A percentile compares a stretch with the other conserved stretches of the same genome.
phyloP scores from a whole-genome alignment of 371 early-diverging fungal species.

The Mortierella sp. region DNA sequence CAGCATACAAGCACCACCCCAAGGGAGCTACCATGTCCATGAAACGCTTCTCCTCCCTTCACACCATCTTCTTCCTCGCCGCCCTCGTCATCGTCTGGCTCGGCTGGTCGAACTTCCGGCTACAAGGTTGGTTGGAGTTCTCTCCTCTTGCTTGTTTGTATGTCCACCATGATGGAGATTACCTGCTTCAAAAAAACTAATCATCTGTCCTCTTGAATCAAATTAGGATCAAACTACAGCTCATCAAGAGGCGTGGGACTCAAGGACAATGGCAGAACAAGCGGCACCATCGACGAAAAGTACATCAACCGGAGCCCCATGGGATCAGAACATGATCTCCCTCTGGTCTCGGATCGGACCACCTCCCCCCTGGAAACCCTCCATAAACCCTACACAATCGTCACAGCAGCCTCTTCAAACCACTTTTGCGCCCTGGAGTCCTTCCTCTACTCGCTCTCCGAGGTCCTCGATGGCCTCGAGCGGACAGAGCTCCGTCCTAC shows the following conservation, averaged over 20 bases:
- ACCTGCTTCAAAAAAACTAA: not conserved
- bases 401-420: conserved; percentile 73
- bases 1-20: not conserved
- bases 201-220: not conserved
- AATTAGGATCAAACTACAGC: not conserved
- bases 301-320: conserved; percentile 21
- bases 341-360: conserved; percentile 32
- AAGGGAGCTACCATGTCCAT: conserved; percentile 15
- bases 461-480: conserved; percentile 55
- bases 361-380: conserved; percentile 44
- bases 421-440: conserved; percentile 74
- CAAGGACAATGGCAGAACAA: not conserved
- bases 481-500: conserved; percentile 55
- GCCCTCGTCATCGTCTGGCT: conserved; percentile 43
- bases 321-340: conserved; percentile 32
- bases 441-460: conserved; percentile 67
- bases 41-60: conserved; percentile 42
- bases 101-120: conserved; percentile 36
- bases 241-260: not conserved
- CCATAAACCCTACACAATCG: conserved; percentile 62
- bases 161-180: too few relatives aligned
- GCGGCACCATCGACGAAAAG: conserved; percentile 21
- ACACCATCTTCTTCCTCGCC: conserved; percentile 42
- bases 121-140: conserved; percentile 24
- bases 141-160: not conserved